phyloP scores from a whole-genome alignment of 192 early-diverging fungal genomes.

The Fimicolochytrium jonesii region DNA sequence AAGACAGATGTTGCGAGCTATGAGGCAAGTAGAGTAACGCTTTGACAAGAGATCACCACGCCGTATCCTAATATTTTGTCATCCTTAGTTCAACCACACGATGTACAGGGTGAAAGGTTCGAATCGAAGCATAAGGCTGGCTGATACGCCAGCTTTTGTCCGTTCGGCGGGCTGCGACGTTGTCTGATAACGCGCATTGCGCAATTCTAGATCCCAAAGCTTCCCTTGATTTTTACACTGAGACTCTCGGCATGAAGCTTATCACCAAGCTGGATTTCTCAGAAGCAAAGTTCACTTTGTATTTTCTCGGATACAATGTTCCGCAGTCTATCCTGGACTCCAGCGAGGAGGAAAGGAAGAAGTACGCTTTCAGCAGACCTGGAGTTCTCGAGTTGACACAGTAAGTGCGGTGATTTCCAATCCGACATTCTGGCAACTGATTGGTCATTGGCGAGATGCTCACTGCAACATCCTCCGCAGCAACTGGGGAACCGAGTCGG shows the following conservation, averaged over 20 bases:
- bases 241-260: slow-evolving; percentile 75
- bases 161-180: slow-evolving; percentile 32
- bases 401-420: slow-evolving; percentile 34
- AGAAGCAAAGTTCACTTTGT: slow-evolving; percentile 58
- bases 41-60: neutral
- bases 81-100: slow-evolving; percentile 64
- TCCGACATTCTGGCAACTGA: no score
- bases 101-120: slow-evolving; percentile 75
- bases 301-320: slow-evolving; percentile 68
- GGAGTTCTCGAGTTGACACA: slow-evolving; percentile 82
- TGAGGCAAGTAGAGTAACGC: neutral
- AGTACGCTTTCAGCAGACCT: slow-evolving; percentile 57
- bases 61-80: neutral
- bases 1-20: neutral
- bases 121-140: neutral
- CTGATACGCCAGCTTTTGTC: neutral
- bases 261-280: slow-evolving; percentile 45
- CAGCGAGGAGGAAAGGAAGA: slow-evolving; percentile 40
- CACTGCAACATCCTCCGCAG: slow-evolving; percentile 27
- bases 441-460: neutral
- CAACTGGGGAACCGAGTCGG: slow-evolving; percentile 77
- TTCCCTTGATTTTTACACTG: slow-evolving; percentile 70
- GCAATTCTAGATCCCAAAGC: slow-evolving; percentile 61
- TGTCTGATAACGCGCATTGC: no score
- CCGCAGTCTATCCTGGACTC: slow-evolving; percentile 43